phyloP scores from a whole-genome alignment of 176 grass and related monocot species.

The Hordeum vulgare region DNA sequence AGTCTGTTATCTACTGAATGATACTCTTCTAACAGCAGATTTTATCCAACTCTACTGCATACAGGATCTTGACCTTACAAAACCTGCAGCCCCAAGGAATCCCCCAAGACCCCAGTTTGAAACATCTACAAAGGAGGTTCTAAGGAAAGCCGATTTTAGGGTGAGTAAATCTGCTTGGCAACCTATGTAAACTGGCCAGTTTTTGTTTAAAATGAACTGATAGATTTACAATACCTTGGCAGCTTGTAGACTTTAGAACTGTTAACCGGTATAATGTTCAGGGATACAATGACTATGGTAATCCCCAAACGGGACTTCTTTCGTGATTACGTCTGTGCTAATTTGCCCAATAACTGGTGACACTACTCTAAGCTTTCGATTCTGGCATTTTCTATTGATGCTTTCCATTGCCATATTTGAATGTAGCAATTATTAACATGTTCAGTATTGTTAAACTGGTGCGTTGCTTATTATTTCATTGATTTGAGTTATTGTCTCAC shows the following conservation, averaged over 20 bases:
- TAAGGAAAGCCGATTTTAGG: conserved; percentile 94
- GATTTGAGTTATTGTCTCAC: neutral
- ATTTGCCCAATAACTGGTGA: neutral
- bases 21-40: neutral
- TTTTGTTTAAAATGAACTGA: neutral
- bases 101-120: conserved; percentile 46
- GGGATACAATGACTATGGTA: neutral
- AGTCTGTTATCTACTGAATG: neutral
- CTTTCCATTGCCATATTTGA: neutral
- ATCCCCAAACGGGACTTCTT: neutral
- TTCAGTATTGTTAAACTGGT: neutral
- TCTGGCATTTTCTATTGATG: neutral
- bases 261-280: neutral
- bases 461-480: neutral
- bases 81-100: conserved; percentile 42
- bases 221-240: neutral
- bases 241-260: neutral
- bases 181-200: neutral
- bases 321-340: neutral
- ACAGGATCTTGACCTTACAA: conserved; percentile 87
- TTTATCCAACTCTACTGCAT: conserved; percentile 21
- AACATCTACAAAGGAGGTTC: conserved; percentile 69
- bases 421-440: neutral
- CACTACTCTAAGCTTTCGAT: neutral
- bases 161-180: conserved; percentile 33